Percentiles rank a stretch among this genome's conserved stretches.
phyloP scores from a whole-genome alignment of 352 stramenopile genomes.

The Phytopythium helicoides region DNA sequence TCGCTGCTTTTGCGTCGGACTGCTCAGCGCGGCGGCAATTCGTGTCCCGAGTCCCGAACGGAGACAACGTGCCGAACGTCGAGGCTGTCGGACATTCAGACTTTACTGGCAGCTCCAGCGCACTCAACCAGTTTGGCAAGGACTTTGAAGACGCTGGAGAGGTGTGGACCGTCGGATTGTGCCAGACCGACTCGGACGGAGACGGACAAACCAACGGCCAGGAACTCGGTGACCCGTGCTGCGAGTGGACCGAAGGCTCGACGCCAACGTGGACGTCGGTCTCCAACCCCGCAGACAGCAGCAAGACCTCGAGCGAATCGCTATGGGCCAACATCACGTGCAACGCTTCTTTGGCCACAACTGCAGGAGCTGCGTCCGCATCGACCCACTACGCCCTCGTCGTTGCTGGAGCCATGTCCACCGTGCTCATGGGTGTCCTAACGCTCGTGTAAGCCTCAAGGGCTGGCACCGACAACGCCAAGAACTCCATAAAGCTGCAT shows the following conservation, averaged over 20 bases:
- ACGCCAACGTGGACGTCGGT: slow-evolving; percentile 15
- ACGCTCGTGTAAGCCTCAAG: neutral
- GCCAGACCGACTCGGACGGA: slow-evolving; percentile 25
- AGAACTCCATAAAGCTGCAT: neutral
- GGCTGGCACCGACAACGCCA: too few species aligned
- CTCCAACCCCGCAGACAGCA: slow-evolving; percentile 23
- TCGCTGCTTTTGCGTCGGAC: slow-evolving; percentile 4
- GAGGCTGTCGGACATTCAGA: slow-evolving; percentile 33
- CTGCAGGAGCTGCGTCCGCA: neutral
- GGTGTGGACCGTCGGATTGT: slow-evolving; percentile 35
- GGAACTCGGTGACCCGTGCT: slow-evolving; percentile 56
- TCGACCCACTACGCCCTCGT: neutral
- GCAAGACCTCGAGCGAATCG: slow-evolving; percentile 15
- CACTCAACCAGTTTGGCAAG: slow-evolving; percentile 27
- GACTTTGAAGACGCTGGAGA: slow-evolving; percentile 25
- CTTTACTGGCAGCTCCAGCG: slow-evolving; percentile 9
- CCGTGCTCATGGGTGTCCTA: neutral
- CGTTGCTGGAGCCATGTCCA: neutral
- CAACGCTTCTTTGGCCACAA: neutral
- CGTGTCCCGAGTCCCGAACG: slow-evolving; percentile 32
- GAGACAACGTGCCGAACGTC: slow-evolving; percentile 31
- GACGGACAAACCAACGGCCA: slow-evolving; percentile 50
- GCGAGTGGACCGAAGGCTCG: slow-evolving; percentile 7
- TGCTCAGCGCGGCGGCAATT: slow-evolving; percentile 13
- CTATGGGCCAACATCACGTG: slow-evolving; percentile 24